phyloP scores from a whole-genome alignment of 2,329 filamentous ascomycete species.

The Davidsoniella virescens region DNA sequence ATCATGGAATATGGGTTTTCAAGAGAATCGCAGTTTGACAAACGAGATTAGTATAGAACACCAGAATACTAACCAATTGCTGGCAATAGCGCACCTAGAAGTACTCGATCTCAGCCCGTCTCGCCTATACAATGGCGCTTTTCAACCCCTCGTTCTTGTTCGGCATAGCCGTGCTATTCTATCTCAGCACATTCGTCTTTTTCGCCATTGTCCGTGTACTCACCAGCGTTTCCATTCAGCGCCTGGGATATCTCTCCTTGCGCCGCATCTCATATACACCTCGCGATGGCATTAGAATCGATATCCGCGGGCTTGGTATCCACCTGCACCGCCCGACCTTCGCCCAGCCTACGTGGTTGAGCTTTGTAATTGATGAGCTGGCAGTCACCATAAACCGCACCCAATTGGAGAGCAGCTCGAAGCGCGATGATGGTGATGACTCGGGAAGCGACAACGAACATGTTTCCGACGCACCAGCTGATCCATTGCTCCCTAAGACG shows the following conservation, averaged over 20 bases:
- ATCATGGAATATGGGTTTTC: background rate
- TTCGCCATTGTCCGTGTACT: slow-evolving; percentile 86
- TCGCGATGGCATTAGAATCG: slow-evolving; percentile 73
- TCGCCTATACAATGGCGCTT: slow-evolving; percentile 36
- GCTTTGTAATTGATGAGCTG: slow-evolving; percentile 72
- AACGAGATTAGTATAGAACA: no score
- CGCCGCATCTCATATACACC: slow-evolving; percentile 82
- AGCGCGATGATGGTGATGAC: slow-evolving; percentile 16
- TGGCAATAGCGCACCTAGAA: slow-evolving; percentile 1
- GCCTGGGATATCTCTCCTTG: slow-evolving; percentile 82
- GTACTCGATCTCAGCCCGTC: no score
- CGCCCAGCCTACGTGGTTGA: slow-evolving; percentile 92
- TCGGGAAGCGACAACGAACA: slow-evolving; percentile 8
- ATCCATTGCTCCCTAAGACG: background rate
- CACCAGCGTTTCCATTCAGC: slow-evolving; percentile 89
- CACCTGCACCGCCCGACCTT: slow-evolving; percentile 88
- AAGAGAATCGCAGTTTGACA: no score
- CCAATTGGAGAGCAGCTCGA: slow-evolving; percentile 30
- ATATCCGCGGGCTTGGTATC: slow-evolving; percentile 76
- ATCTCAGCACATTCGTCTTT: slow-evolving; percentile 80
- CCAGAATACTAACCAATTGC: no score
- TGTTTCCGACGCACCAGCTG: background rate
- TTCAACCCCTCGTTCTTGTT: slow-evolving; percentile 68
- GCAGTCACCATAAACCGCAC: slow-evolving; percentile 67
- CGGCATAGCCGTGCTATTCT: slow-evolving; percentile 69